Conservation (phyloP, 805 yeast species). For the Candida coquimbonensis region DNA sequence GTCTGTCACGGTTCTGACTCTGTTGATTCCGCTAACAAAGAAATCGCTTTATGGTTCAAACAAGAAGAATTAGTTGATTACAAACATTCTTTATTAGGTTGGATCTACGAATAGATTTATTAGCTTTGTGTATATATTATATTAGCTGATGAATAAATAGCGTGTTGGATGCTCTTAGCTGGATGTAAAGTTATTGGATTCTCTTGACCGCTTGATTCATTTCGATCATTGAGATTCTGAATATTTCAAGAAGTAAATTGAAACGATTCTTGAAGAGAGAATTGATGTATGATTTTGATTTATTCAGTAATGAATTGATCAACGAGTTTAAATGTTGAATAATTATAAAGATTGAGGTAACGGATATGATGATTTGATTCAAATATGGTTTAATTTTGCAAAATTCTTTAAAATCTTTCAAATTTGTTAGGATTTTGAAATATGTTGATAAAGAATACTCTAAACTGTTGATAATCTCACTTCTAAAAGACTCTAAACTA, state of each 20-base stretch:
- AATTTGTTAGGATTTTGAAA: not conserved
- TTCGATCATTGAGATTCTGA: not conserved
- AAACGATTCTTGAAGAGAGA: too few relatives aligned
- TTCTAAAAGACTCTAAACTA: not conserved
- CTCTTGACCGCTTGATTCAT: not conserved
- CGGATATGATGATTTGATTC: too few relatives aligned
- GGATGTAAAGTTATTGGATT: too few relatives aligned
- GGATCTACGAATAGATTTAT: slow-evolving; percentile 83
- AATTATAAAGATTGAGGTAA: too few relatives aligned
- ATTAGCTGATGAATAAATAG: too few relatives aligned
- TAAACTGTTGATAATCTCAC: not conserved
- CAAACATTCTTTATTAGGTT: slow-evolving; percentile 75
- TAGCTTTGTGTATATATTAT: too few relatives aligned
- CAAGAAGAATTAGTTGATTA: slow-evolving; percentile 90
- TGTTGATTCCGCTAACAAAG: slow-evolving; percentile 94
- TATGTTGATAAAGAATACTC: not conserved
- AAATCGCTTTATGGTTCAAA: slow-evolving; percentile 97
- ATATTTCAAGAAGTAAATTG: too few relatives aligned
- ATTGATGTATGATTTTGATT: too few relatives aligned
- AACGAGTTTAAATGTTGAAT: too few relatives aligned
- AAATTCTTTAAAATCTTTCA: slow-evolving; percentile 1
- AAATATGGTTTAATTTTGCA: too few relatives aligned
- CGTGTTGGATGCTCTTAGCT: too few relatives aligned
- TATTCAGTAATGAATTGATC: too few relatives aligned
- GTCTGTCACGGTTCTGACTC: slow-evolving; percentile 99